phyloP scores from a whole-genome alignment of 2,329 filamentous ascomycete species.

The Akanthomyces dipterigenus region DNA sequence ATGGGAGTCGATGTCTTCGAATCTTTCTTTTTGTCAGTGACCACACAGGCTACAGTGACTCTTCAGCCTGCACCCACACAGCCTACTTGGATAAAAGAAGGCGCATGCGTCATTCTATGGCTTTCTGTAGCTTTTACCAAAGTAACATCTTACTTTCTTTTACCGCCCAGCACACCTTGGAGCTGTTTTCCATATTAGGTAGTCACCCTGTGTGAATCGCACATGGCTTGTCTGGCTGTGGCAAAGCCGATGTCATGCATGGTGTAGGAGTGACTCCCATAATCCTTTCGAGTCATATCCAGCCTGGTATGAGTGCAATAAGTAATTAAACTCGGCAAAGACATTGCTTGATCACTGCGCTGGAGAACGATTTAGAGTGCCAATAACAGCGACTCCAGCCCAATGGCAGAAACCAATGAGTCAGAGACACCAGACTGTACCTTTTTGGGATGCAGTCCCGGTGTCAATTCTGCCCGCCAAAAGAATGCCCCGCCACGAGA shows the following conservation, averaged over 20 bases:
- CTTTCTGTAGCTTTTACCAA: too few relatives aligned
- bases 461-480: slow-evolving; percentile 1
- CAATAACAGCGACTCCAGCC: not conserved
- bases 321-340: not conserved
- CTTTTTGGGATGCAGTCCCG: not conserved
- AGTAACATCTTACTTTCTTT: too few relatives aligned
- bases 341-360: not conserved
- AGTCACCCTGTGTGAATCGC: not conserved
- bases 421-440: not conserved
- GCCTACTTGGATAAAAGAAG: not conserved
- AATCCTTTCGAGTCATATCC: not conserved
- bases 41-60: too few relatives aligned
- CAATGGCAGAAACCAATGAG: not conserved
- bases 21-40: too few relatives aligned
- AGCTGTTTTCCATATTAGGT: not conserved
- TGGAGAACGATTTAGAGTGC: not conserved
- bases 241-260: too few relatives aligned
- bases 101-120: too few relatives aligned
- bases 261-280: not conserved
- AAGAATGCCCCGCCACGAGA: slow-evolving; percentile 8
- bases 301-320: not conserved
- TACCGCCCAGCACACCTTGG: not conserved
- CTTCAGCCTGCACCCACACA: too few relatives aligned
- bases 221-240: not conserved
- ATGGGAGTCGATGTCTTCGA: too few relatives aligned